Evolutionary conservation across 306 rosid genomes (phyloP), one percentile per base, ranked within the genome.

Genomic region (Fragaria vesca): DNA sequence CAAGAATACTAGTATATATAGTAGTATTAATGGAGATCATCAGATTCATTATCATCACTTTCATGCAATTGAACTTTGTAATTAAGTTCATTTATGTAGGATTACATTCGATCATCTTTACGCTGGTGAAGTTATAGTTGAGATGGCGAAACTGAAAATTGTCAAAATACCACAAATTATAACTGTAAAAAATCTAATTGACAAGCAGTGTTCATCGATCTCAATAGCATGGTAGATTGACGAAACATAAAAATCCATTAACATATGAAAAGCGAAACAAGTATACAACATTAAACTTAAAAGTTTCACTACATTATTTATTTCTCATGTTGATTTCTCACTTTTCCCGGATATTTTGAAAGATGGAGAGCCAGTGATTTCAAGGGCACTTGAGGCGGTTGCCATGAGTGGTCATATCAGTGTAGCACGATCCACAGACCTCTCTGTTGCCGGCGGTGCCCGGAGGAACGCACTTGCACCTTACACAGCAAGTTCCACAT

Each of bases 401-500:
- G 68, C 79, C 79, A 72, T 85, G 88, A 60, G 88, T 85, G 4
- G 86, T 81, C 88, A 85, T 85, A n/a, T 85, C 86, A 1, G 86
- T 75, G 69, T 85, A 81, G 77, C 88, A 85, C 5, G 30, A 75
- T 30, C 88, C 88, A 68, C 88, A 85, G 38, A 50, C 54, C 48
- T 85, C 85, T 75, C 85, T 48, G 75, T 85, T 85, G 62, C 88
- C 88, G 9, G 77, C 38, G n/a, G 82, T 85, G 12, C 88, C 86
- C 12, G 86, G 88, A 20, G 88, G 88, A 30, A 85, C 88, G 47
- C 88, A 85, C 61, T 82, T 82, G 82, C 88, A 85, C 67, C 88
- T 82, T 8, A 18, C 16, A 57, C 84, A 85, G 75, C 88, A 85
- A 47, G 84, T 85, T 10, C 86, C 81, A 52, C 86, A 82, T 9